These are phyloP conservation scores for Nitzschia inconspicua DNA, from an alignment of 108 stramenopile genomes.

Conservation along the genomic window DNA sequence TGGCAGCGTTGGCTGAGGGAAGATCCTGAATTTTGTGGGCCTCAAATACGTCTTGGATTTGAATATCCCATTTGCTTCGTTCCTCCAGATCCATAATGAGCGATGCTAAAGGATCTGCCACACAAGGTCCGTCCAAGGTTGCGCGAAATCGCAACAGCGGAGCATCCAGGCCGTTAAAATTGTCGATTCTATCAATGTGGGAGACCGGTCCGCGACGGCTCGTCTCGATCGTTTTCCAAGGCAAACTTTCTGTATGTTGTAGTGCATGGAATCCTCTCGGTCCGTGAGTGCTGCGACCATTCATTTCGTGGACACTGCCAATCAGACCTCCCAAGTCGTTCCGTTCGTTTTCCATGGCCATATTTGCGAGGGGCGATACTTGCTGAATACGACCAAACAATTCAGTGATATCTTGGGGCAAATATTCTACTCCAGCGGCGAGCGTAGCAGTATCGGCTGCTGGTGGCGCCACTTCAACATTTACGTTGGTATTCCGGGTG, in stretches of 20 bases:
- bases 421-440: too few species aligned
- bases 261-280: background rate
- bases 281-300: background rate
- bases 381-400: constrained; percentile 56
- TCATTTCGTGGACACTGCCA: too few species aligned
- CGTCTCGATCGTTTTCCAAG: constrained; percentile 56
- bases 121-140: constrained; percentile 53
- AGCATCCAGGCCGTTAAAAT: constrained; percentile 52
- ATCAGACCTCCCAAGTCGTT: too few species aligned
- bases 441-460: too few species aligned
- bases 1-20: constrained; percentile 65
- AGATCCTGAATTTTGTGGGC: constrained; percentile 57
- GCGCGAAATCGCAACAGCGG: constrained; percentile 60
- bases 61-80: constrained; percentile 58
- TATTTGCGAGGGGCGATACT: constrained; percentile 53
- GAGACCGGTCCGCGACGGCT: constrained; percentile 39
- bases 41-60: constrained; percentile 59
- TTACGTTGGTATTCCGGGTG: too few species aligned
- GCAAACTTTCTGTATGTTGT: constrained; percentile 26
- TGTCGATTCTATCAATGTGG: constrained; percentile 63
- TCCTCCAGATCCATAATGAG: constrained; percentile 60
- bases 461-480: too few species aligned
- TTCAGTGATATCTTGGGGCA: too few species aligned
- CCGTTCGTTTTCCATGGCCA: constrained; percentile 36
- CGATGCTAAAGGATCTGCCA: constrained; percentile 52